Evolutionary conservation across 805 yeast species (phyloP).

Genomic region (Hanseniaspora valbyensis): DNA sequence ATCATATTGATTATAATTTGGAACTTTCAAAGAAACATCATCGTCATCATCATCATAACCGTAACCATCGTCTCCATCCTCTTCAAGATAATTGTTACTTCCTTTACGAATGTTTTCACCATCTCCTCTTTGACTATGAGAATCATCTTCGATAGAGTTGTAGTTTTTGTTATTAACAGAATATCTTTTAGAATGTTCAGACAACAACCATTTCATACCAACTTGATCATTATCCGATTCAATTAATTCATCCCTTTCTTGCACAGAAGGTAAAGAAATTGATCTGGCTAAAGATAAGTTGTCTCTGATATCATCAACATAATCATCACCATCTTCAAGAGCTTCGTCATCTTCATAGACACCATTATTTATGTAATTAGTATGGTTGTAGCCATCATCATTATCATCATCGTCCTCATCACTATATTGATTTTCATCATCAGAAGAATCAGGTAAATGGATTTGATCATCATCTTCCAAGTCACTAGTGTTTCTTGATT

Average conservation of each 20-base stretch:
- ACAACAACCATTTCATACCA: slow-evolving; percentile 32
- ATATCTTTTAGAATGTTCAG: slow-evolving; percentile 33
- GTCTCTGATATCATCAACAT: slow-evolving; percentile 21
- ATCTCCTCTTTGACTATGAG: slow-evolving; percentile 21
- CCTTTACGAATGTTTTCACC: too few species aligned
- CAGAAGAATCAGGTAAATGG: too few species aligned
- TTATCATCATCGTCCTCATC: slow-evolving; percentile 1
- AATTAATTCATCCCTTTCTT: slow-evolving; percentile 25
- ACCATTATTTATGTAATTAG: background rate
- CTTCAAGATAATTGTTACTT: too few species aligned
- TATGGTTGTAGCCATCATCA: background rate
- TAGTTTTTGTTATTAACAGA: slow-evolving; percentile 16
- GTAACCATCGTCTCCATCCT: slow-evolving; percentile 19
- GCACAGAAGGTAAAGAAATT: slow-evolving; percentile 33
- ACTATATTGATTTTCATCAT: background rate
- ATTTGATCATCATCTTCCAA: background rate
- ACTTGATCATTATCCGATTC: slow-evolving; percentile 15
- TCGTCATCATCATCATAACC: slow-evolving; percentile 19
- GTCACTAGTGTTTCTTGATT: slow-evolving; percentile 2
- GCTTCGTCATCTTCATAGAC: background rate
- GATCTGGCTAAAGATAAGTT: slow-evolving; percentile 34
- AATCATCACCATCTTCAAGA: slow-evolving; percentile 22
- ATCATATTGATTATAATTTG: slow-evolving; percentile 13
- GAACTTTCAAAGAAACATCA: background rate
- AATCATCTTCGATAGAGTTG: background rate